Evolutionary conservation across 148 eudicot genomes (phyloP).

Genomic region (Amaranthus palmeri): DNA sequence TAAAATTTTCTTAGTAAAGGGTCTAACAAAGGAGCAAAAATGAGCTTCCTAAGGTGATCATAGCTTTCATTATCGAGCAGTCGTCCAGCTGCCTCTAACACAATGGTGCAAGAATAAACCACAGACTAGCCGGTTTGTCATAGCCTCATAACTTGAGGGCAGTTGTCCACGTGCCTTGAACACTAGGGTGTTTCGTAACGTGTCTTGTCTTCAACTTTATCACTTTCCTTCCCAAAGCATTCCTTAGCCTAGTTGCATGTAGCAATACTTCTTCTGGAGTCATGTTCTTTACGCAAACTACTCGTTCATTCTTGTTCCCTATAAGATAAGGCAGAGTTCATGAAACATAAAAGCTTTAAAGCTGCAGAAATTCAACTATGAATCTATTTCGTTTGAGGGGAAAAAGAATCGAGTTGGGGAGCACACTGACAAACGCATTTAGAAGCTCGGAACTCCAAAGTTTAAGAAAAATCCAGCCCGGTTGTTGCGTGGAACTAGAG

Average conservation of each 20-base stretch:
- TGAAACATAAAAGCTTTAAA: neutral
- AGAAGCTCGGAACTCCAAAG: neutral
- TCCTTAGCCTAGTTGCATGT: conserved; percentile 74
- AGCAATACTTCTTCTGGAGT: conserved; percentile 58
- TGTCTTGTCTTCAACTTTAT: conserved; percentile 84
- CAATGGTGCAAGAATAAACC: neutral
- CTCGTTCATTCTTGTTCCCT: conserved; percentile 75
- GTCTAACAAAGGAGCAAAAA: neutral
- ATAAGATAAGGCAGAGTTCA: neutral
- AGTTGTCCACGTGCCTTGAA: conserved; percentile 89
- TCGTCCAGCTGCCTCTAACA: neutral
- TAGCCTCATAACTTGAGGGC: conserved; percentile 39
- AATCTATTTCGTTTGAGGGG: neutral
- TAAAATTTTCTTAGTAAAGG: neutral
- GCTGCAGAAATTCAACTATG: neutral
- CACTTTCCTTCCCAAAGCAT: conserved; percentile 82
- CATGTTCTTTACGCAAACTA: conserved; percentile 75
- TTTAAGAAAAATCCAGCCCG: neutral
- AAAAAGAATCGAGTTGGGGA: neutral
- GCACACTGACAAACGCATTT: neutral
- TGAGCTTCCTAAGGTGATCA: neutral
- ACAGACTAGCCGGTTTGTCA: too few species aligned
- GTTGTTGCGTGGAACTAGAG: neutral
- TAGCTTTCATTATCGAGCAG: neutral
- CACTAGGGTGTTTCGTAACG: conserved; percentile 77